Evolutionary conservation across 148 eudicot species (phyloP), one percentile per base, ranked within the genome.

Genomic region (Silene uniflora): DNA sequence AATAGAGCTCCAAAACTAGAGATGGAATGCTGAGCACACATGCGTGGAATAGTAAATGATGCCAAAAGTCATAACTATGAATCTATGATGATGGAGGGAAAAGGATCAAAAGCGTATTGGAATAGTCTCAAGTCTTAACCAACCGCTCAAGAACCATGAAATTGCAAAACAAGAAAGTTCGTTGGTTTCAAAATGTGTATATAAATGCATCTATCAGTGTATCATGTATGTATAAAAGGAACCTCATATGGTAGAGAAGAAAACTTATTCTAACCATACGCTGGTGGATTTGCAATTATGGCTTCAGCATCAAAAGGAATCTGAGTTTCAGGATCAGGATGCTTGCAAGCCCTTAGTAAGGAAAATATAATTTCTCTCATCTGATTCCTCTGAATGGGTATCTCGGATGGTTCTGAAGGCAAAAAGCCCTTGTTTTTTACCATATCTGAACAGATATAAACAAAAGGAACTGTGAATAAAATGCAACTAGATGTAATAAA

Each of bases 401-500:
- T 88, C 81, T 91, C 97, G 52, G 93, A 87, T 79, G 89, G 91
- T 62, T 84, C 93, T 59, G 93, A 91, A 32, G 96, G 96, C 80
- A 91, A 83, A 82, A 91, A 91, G 47, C 97, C 97, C 85, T 91
- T 91, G 87, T 91, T 89, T 72, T 89, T 91, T 11, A 89, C 93
- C 97, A 91, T 89, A 72, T 91, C 97, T 91, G 86, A 75, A 86
- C 39, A 67, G 76, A 42, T 42, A 21, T 61, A 29, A 55, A 32
- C 70, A 59, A 56, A 21, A 21, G 58, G 32, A 16, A 75, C 19
- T 27, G 27, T 60, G 7, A 17, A 39, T 39, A 39, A 6, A 7
- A 39, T 39, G 44, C 44, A 39, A 9, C 44, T 39, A 39, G 9
- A 39, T 39, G 44, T 39, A 5, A 54, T 59, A 65, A 67, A 21